A percentile compares a stretch with the other conserved stretches of the same genome.
Conservation (phyloP, 192 early-diverging fungal genomes). For the Paraglomus brasilianum region DNA sequence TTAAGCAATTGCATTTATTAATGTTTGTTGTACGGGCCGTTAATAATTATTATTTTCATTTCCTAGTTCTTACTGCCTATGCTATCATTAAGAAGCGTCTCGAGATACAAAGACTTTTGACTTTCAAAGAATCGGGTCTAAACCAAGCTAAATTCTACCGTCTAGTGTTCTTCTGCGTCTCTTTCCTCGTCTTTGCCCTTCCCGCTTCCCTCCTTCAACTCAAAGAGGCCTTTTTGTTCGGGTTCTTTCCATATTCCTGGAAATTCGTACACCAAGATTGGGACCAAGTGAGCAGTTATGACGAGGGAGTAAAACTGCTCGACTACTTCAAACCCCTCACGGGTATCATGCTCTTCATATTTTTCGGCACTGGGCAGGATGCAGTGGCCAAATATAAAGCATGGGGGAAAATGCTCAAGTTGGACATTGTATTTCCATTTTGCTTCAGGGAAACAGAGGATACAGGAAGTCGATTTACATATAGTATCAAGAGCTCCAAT, state of each 20-base stretch:
- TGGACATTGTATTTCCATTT: not conserved
- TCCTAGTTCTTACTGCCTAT: not conserved
- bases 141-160: slow-evolving; percentile 12
- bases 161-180: slow-evolving; percentile 11
- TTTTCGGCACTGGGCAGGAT: slow-evolving; percentile 28
- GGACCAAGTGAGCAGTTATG: not conserved
- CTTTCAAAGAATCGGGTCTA: slow-evolving; percentile 5
- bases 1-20: too few relatives aligned
- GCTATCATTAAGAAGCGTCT: slow-evolving; percentile 17
- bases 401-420: not conserved
- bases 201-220: not conserved
- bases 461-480: not conserved
- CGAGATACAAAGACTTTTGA: slow-evolving; percentile 10
- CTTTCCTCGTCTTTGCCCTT: slow-evolving; percentile 1
- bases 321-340: slow-evolving; percentile 19
- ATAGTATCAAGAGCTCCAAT: not conserved
- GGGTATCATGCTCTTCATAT: slow-evolving; percentile 17
- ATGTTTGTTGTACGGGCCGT: too few relatives aligned
- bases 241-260: too few relatives aligned
- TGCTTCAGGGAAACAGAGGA: not conserved
- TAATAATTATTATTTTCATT: not conserved
- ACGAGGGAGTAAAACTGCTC: not conserved
- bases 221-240: too few relatives aligned
- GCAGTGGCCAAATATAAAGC: not conserved
- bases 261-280: not conserved